A percentile compares a stretch with the other conserved stretches of the same genome.
Conservation (phyloP, 2,329 filamentous ascomycete species). For the Venturiaceae sp. region DNA sequence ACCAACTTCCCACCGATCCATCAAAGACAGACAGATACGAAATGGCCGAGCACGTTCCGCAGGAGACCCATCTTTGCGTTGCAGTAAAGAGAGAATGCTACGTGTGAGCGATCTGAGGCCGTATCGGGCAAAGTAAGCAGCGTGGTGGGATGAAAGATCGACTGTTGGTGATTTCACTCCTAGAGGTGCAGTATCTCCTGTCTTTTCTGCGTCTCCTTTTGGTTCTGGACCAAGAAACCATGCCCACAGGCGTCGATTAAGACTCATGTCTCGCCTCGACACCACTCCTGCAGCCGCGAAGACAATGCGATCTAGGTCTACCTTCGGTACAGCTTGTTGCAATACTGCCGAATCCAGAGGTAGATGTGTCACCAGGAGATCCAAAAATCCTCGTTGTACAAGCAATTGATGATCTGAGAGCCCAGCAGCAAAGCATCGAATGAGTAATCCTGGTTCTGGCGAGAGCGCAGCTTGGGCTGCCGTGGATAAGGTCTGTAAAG, state of each 20-base stretch:
- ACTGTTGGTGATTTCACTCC: slow-evolving; percentile 39
- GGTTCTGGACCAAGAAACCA: slow-evolving; percentile 83
- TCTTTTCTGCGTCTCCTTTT: slow-evolving; percentile 26
- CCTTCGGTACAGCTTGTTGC: slow-evolving; percentile 60
- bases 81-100: slow-evolving; percentile 70
- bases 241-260: slow-evolving; percentile 89
- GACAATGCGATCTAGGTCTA: slow-evolving; percentile 74
- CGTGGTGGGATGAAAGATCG: slow-evolving; percentile 36
- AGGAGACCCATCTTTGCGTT: slow-evolving; percentile 41
- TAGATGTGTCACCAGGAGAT: slow-evolving; percentile 81
- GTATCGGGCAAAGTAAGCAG: slow-evolving; percentile 67
- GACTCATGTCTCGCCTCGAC: slow-evolving; percentile 84
- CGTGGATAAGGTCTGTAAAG: slow-evolving; percentile 28
- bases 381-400: slow-evolving; percentile 88
- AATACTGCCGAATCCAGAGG: slow-evolving; percentile 76
- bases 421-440: slow-evolving; percentile 87
- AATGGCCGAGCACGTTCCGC: slow-evolving; percentile 74
- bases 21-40: slow-evolving; percentile 83
- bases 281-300: slow-evolving; percentile 81
- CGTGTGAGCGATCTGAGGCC: slow-evolving; percentile 65
- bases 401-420: slow-evolving; percentile 79
- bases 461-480: slow-evolving; percentile 62
- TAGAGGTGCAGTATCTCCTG: slow-evolving; percentile 26
- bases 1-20: slow-evolving; percentile 98
- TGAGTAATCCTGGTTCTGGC: slow-evolving; percentile 81